Conservation (phyloP, 106 monocot species). For the Phalaenopsis equestris region DNA sequence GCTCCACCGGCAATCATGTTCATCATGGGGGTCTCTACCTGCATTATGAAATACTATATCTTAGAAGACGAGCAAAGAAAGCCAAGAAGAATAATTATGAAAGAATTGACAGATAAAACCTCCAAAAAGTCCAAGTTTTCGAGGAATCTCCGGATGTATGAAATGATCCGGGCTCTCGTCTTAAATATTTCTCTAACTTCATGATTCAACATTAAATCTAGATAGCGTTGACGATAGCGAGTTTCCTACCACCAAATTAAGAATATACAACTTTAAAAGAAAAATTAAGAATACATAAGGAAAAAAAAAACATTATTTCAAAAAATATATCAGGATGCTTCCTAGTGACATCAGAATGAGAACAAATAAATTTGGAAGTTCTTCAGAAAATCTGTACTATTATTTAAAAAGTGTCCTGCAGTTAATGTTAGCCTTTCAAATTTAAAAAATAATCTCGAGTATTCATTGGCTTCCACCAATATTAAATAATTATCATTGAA, state of each 20-base stretch:
- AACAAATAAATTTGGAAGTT: not conserved
- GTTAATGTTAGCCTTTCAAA: too few relatives aligned
- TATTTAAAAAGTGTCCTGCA: too few relatives aligned
- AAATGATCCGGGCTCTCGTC: slow-evolving; percentile 65
- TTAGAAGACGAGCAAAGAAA: not conserved
- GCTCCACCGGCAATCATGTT: slow-evolving; percentile 98
- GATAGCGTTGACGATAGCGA: slow-evolving; percentile 81
- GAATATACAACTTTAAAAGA: not conserved
- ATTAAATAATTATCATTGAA: too few relatives aligned
- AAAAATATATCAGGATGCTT: not conserved
- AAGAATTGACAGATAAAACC: slow-evolving; percentile 33
- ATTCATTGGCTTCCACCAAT: too few relatives aligned
- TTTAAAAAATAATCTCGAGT: too few relatives aligned
- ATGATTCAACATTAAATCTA: slow-evolving; percentile 85
- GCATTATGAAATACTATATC: not conserved
- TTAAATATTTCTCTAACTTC: slow-evolving; percentile 89
- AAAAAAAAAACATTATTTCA: not conserved
- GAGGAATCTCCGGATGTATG: slow-evolving; percentile 54
- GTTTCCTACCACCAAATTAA: slow-evolving; percentile 55
- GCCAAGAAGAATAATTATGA: not conserved
- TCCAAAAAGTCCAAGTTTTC: slow-evolving; percentile 68
- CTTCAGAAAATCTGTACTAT: too few relatives aligned
- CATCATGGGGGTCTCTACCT: slow-evolving; percentile 99
- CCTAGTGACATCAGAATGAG: not conserved
- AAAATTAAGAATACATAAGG: not conserved